Evolutionary conservation across 805 yeast species (phyloP).

Genomic region (Candida takata): DNA sequence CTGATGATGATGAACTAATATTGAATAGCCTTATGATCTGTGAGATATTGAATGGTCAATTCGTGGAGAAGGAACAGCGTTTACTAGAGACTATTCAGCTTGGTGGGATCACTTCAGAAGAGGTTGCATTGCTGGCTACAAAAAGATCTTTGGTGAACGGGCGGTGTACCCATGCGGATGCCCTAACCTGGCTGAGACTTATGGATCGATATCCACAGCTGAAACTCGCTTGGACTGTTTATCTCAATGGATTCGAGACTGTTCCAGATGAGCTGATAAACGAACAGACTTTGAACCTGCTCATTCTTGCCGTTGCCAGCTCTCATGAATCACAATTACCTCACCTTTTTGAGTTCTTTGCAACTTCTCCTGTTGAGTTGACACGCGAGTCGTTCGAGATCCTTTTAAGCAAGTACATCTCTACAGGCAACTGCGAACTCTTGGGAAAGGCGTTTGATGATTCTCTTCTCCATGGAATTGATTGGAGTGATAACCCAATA

Average conservation of each 20-base stretch:
- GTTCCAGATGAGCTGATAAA: background rate
- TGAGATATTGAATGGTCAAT: constrained; percentile 1
- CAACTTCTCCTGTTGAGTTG: constrained; percentile 2
- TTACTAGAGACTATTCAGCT: background rate
- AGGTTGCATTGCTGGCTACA: background rate
- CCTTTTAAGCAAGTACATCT: constrained; percentile 10
- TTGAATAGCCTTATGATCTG: constrained; percentile 4
- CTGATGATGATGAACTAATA: background rate
- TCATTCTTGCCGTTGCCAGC: constrained; percentile 5
- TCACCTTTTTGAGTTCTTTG: constrained; percentile 3
- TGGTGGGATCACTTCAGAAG: background rate
- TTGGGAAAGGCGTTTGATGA: constrained; percentile 28
- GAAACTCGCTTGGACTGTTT: constrained; percentile 1
- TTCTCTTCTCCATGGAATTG: constrained; percentile 32
- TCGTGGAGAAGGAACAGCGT: constrained; percentile 1
- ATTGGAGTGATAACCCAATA: constrained; percentile 30
- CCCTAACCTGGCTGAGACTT: background rate
- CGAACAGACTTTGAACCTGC: background rate
- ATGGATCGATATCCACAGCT: background rate
- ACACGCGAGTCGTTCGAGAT: constrained; percentile 7
- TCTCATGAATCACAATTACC: constrained; percentile 4
- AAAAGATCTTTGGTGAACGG: background rate
- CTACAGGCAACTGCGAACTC: background rate
- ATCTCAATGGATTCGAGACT: constrained; percentile 1
- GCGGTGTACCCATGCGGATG: background rate